phyloP scores from a whole-genome alignment of 495 filamentous ascomycete genomes.

The Aspergillus sclerotioniger region DNA sequence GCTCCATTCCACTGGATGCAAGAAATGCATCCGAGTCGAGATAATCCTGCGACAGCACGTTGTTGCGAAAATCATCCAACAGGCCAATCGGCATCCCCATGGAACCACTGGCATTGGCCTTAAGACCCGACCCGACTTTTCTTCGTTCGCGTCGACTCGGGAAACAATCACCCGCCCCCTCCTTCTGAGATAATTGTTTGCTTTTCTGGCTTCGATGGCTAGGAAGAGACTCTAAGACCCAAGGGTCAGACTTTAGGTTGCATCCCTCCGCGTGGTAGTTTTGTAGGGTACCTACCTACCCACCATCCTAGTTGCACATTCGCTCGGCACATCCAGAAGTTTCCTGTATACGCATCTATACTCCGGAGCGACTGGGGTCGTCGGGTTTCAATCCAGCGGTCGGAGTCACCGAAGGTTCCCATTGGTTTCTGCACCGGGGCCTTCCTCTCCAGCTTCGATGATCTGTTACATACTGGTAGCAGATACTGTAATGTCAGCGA shows the following conservation, averaged over 20 bases:
- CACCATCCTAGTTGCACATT: neutral
- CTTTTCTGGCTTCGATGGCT: neutral
- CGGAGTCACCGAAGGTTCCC: neutral
- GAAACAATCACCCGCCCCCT: slow-evolving; percentile 2
- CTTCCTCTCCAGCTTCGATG: neutral
- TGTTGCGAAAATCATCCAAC: slow-evolving; percentile 1
- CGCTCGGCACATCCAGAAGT: neutral
- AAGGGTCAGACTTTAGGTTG: slow-evolving; percentile 15
- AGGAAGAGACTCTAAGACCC: neutral
- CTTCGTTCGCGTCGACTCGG: neutral
- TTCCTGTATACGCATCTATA: neutral
- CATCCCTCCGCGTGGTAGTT: slow-evolving; percentile 15
- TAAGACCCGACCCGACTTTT: neutral
- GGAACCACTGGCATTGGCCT: slow-evolving; percentile 10
- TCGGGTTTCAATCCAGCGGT: slow-evolving; percentile 2
- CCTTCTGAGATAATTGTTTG: neutral
- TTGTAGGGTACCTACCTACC: slow-evolving; percentile 3
- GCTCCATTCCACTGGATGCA: slow-evolving; percentile 2
- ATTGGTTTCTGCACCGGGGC: neutral
- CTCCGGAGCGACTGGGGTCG: neutral
- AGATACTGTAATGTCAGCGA: neutral
- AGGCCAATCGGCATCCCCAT: slow-evolving; percentile 13
- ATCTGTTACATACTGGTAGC: neutral
- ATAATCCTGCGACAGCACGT: slow-evolving; percentile 11
- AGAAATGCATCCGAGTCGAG: slow-evolving; percentile 3